These are phyloP conservation scores for Clitopilus passeckerianus DNA, from an alignment of 768 basidiomycete species.

Conservation along the genomic window DNA sequence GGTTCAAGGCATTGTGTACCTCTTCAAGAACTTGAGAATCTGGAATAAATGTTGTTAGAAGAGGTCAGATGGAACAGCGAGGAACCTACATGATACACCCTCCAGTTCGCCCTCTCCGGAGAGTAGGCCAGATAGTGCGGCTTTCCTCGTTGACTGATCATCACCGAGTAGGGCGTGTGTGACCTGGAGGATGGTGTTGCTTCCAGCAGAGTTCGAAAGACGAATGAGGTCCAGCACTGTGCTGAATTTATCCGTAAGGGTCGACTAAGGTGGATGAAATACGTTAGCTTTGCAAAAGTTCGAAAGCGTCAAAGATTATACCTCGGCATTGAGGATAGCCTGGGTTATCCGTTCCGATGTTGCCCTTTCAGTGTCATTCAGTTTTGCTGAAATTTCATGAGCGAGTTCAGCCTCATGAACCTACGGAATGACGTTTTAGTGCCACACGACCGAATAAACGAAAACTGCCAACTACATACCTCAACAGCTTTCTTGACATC, in stretches of 20 bases:
- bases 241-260: conserved; percentile 35
- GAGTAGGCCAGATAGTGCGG: conserved; percentile 51
- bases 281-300: background rate
- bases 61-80: conserved; percentile 5
- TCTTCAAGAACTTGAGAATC: conserved; percentile 62
- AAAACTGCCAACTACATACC: conserved; percentile 36
- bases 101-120: conserved; percentile 54
- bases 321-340: conserved; percentile 58
- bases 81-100: conserved; percentile 59
- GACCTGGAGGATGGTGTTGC: conserved; percentile 46
- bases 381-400: conserved; percentile 50
- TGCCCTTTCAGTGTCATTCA: conserved; percentile 49
- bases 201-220: conserved; percentile 41
- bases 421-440: conserved; percentile 28
- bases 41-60: conserved; percentile 21
- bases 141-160: conserved; percentile 44
- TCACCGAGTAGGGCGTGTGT: conserved; percentile 53
- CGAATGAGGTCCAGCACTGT: conserved; percentile 58
- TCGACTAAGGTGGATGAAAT: conserved; percentile 29
- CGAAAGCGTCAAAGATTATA: conserved; percentile 19
- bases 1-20: conserved; percentile 36
- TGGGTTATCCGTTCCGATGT: conserved; percentile 51
- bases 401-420: conserved; percentile 57
- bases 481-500: conserved; percentile 84
- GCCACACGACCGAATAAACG: conserved; percentile 2